Evolutionary conservation across 352 stramenopile genomes (phyloP), one percentile per base, ranked within the genome.

Genomic region (Thalassiosira sp.): DNA sequence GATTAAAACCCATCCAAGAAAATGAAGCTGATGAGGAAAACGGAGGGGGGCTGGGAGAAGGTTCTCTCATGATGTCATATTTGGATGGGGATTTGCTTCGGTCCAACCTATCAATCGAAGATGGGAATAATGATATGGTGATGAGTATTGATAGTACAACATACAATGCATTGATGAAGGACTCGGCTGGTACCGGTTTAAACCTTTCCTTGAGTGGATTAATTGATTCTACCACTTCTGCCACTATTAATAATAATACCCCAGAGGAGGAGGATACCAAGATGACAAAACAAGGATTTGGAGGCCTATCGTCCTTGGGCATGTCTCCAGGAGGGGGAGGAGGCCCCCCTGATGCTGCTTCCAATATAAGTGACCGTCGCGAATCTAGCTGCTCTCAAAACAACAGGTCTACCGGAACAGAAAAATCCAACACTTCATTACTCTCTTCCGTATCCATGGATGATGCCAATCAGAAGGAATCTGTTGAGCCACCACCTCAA

Each of bases 121-220:
- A 51, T 46, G 20, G 54, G 6, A 15, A 27, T 16, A 57, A 11
- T 72, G 33, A 72, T 33, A 43, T 61, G n/a, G 57, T 63, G 62
- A 60, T 62, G 49, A 72, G 62, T 24, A 61, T 72, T 3, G 63
- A 72, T 64, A 72, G 63, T 27, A 46, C 20, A 22, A 63, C 40
- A 15, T 61, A 22, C 22, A 53, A 57, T 42, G 62, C 35, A 11
- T 45, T 62, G 35, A 62, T 56, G 49, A 54, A 53, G 20, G 10
- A 13, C 16, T 31, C 25, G 35, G 13, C 13, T 7, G 40, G 28
- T 11, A 20, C 20, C 1, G 11, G 15, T n/a, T n/a, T n/a, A n/a
- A 31, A 59, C 27, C 8, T 31, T 20, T 51, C 22, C 5, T n/a
- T 71, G 35, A 60, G 13, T n/a, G 48, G 43, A 24, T 56, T 71